Percentiles rank a stretch among this genome's conserved stretches.
Conservation (phyloP, 257 asterid species). For the Fraxinus excelsior region DNA sequence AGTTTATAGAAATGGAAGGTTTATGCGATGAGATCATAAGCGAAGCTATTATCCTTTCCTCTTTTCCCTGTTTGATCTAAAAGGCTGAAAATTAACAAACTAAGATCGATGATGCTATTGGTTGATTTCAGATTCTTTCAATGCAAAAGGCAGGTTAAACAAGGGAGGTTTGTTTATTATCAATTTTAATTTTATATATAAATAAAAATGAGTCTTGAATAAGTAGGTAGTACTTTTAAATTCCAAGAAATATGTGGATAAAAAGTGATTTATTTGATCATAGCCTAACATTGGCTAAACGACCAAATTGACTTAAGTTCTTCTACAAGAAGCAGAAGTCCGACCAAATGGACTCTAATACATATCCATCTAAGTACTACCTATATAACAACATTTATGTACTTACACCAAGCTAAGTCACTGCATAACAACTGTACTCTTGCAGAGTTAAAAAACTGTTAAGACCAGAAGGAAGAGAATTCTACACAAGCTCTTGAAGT, state of each 20-base stretch:
- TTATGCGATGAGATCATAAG: slow-evolving; percentile 10
- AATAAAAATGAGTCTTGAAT: no score
- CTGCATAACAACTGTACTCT: neutral
- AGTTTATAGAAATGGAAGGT: slow-evolving; percentile 17
- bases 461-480: neutral
- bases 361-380: neutral
- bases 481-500: neutral
- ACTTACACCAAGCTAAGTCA: neutral
- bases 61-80: neutral
- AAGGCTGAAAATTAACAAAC: neutral
- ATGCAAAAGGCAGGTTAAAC: neutral
- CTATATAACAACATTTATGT: neutral
- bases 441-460: neutral
- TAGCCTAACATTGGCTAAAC: no score
- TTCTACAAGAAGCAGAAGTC: no score
- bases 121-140: no score
- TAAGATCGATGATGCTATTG: neutral
- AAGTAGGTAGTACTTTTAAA: no score
- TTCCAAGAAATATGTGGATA: no score
- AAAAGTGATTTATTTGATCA: no score
- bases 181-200: no score
- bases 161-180: no score
- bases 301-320: no score
- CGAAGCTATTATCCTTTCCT: neutral
- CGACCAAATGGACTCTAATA: neutral